These are phyloP conservation scores for Pterothamnion heteromorphum DNA, from an alignment of 31 red algal species.

Conservation along the genomic window DNA sequence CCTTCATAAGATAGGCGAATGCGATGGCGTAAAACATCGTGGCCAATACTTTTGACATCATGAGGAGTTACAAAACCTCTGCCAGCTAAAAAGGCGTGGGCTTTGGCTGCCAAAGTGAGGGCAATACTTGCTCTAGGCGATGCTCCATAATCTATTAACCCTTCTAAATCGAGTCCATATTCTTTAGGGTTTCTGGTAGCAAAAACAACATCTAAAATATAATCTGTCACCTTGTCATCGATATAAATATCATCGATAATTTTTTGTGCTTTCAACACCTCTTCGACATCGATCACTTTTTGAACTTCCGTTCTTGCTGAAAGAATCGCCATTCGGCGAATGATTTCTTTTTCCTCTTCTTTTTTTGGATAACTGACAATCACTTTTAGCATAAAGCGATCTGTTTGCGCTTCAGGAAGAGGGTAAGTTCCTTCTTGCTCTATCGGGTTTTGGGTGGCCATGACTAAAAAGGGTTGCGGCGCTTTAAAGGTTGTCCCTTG, in stretches of 20 bases:
- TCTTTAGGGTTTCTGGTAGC: conserved; percentile 3
- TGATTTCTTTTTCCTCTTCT: neutral
- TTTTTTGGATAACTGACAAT: conserved; percentile 21
- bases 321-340: neutral
- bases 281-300: neutral
- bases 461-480: conserved; percentile 3
- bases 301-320: neutral
- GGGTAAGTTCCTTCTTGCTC: conserved; percentile 46
- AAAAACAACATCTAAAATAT: conserved; percentile 18
- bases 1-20: conserved; percentile 1
- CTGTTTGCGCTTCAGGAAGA: conserved; percentile 40
- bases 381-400: conserved; percentile 47
- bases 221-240: conserved; percentile 18
- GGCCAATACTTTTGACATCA: conserved; percentile 23
- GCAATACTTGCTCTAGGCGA: conserved; percentile 8
- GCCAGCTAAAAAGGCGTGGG: conserved; percentile 5
- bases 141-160: neutral
- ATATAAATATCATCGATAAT: neutral
- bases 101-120: neutral
- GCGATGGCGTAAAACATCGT: conserved; percentile 25
- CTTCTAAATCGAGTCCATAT: neutral
- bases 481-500: neutral
- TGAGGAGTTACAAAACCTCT: conserved; percentile 35
- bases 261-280: neutral
- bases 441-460: conserved; percentile 45